Conservation (phyloP, 352 stramenopile genomes). For the Globisporangium yorkense region DNA sequence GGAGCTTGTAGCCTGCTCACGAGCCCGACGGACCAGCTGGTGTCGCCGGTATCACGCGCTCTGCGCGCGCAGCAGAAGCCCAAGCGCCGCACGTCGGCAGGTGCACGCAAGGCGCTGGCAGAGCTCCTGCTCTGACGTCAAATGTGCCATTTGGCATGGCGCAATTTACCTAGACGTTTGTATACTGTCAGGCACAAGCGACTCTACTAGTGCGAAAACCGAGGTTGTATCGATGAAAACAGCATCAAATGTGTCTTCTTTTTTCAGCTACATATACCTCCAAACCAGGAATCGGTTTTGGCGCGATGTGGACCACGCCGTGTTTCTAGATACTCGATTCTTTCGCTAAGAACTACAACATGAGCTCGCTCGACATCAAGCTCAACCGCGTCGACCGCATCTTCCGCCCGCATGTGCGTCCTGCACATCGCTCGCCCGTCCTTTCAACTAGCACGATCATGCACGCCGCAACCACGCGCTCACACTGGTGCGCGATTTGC, state of each 20-base stretch:
- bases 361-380: conserved; percentile 83
- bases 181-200: no score
- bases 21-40: conserved; percentile 59
- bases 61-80: conserved; percentile 25
- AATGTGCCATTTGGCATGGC: not conserved
- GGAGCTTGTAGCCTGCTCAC: conserved; percentile 30
- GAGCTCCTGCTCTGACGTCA: not conserved
- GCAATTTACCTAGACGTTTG: no score
- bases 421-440: not conserved
- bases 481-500: not conserved
- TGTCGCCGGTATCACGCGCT: conserved; percentile 55
- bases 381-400: conserved; percentile 83
- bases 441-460: not conserved
- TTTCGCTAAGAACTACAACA: not conserved
- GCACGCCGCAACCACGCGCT: not conserved
- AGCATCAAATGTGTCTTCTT: no score
- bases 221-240: not conserved
- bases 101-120: conserved; percentile 3
- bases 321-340: not conserved
- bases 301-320: no score
- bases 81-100: conserved; percentile 8
- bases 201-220: not conserved
- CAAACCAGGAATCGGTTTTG: not conserved
- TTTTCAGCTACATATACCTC: no score
- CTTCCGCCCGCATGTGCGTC: conserved; percentile 71